phyloP scores from a whole-genome alignment of 2,329 filamentous ascomycete species.

The Fusarium lateritium region DNA sequence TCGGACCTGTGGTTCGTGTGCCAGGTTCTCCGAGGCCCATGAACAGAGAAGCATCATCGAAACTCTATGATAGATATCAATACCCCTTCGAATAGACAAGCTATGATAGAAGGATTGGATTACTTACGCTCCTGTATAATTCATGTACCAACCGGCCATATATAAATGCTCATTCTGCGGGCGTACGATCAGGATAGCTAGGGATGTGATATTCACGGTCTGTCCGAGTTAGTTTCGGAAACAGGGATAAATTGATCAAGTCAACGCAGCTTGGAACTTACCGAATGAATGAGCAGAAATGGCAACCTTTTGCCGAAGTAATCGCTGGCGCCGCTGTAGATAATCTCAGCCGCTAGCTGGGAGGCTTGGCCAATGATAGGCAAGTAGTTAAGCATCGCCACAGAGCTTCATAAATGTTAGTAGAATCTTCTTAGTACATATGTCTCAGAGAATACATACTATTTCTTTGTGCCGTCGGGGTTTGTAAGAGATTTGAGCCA shows the following conservation, averaged over 20 bases:
- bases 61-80: neutral
- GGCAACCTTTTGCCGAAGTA: constrained; percentile 18
- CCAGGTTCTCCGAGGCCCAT: constrained; percentile 18
- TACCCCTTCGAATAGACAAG: neutral
- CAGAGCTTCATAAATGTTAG: neutral
- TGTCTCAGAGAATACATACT: neutral
- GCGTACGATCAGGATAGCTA: constrained; percentile 23
- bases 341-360: constrained; percentile 17
- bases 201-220: constrained; percentile 25
- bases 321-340: constrained; percentile 20
- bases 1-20: constrained; percentile 18
- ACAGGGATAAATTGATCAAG: too few relatives aligned
- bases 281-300: constrained; percentile 20
- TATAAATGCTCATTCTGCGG: constrained; percentile 12
- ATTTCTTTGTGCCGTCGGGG: neutral
- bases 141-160: constrained; percentile 29
- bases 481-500: neutral
- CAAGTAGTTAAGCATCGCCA: constrained; percentile 23
- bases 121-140: constrained; percentile 24
- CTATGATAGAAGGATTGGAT: neutral
- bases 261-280: neutral
- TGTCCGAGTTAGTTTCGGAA: neutral
- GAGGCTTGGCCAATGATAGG: constrained; percentile 20
- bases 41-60: constrained; percentile 22
- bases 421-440: neutral